Base-by-base conservation (phyloP, 2,329 filamentous ascomycete species). In the Aspergillus sclerotialis region DNA sequence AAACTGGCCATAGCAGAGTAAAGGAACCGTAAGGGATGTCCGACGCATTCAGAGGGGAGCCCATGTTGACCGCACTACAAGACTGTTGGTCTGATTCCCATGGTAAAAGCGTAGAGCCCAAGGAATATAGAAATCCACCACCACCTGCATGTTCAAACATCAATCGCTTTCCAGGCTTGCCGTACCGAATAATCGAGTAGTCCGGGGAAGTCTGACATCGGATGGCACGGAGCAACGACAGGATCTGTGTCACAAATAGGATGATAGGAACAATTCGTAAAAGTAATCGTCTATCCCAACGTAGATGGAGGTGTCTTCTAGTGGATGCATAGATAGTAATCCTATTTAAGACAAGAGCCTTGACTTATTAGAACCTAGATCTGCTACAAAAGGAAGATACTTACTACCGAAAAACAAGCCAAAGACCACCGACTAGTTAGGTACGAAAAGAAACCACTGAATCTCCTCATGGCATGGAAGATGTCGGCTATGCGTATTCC, bases 291-390 rank as follows among this genome's bases (percentile, higher is more conserved):
- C 81, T 67, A 23, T 79, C 74, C 78, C 85, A 90, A 36, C 75
- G 74, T 2, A 96, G 70, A 7, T 75, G 74, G n/a, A 95, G 69
- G 34, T 84, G 79, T 34, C 89, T 76, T 42, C 92, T 75, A 10
- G 87, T 90, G 0, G 89, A 90, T 27, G 88, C 90, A 61, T 94
- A 96, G 48, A 96, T 92, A 38, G 89, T 82, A 5, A 92, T 93
- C 37, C 92, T 79, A 57, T 96, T 96, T 15, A 96, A 70, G 38
- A 95, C 67, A 38, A 96, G 76, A 14, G 87, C 87, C 76, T 81
- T 40, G 15, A 10, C 8, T 12, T 16, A 34, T 49, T 25, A 43
- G 39, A 23, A 38, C 23, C 27, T 11, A 17, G 9, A 15, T 12
- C 7, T 12, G 27, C 14, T 5, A 35, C 21, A 12, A 24, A 30